phyloP scores from a whole-genome alignment of 345 rosid species.

The Eucalyptus lansdowneana region DNA sequence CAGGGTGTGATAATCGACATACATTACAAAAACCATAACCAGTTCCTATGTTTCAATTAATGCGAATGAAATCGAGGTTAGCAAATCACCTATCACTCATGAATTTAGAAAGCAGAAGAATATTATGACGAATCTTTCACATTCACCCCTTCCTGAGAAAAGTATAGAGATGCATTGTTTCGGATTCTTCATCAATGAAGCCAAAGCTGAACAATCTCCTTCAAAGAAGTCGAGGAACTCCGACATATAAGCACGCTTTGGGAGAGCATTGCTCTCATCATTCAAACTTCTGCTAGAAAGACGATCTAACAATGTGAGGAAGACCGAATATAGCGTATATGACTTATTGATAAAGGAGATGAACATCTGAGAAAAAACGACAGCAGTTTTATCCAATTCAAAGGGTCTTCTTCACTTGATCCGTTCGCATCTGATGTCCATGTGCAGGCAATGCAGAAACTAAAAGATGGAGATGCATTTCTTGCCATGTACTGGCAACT shows the following conservation, averaged over 20 bases:
- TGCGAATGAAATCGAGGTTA: not conserved
- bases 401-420: not conserved
- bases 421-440: not conserved
- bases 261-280: not conserved
- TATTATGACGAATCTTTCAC: not conserved
- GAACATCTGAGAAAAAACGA: not conserved
- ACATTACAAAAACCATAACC: not conserved
- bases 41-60: not conserved
- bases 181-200: not conserved
- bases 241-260: not conserved
- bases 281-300: not conserved
- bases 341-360: not conserved
- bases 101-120: not conserved
- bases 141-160: not conserved
- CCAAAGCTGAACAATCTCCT: not conserved
- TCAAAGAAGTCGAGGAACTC: not conserved
- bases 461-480: slow-evolving; percentile 43
- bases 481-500: slow-evolving; percentile 66
- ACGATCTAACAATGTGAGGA: not conserved
- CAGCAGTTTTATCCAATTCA: not conserved
- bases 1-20: not conserved
- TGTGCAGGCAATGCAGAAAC: slow-evolving; percentile 60
- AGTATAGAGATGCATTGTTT: not conserved
- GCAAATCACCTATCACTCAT: not conserved
- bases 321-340: not conserved